These are phyloP conservation scores for Berkeleyomyces rouxiae DNA, from an alignment of 2,329 filamentous ascomycete genomes.

Conservation along the genomic window DNA sequence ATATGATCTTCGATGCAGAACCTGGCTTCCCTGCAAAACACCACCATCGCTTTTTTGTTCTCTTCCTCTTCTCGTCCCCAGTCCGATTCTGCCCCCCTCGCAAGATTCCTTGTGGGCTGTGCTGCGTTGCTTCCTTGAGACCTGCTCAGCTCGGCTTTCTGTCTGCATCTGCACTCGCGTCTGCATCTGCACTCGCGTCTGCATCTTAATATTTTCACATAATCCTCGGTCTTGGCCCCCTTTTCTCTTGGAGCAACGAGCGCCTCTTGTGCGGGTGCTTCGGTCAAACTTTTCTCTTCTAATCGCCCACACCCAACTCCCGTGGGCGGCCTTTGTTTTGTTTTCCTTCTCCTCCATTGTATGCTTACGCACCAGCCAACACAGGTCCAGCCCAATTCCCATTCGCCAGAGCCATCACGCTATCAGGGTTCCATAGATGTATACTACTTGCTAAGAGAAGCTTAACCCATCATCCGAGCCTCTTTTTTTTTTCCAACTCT, in stretches of 20 bases:
- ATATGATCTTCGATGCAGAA: neutral
- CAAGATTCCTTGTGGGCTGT: neutral
- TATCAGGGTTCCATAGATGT: neutral
- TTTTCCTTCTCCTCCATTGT: neutral
- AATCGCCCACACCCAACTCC: neutral
- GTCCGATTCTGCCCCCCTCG: neutral
- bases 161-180: neutral
- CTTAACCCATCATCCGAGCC: constrained; percentile 1
- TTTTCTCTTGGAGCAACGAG: neutral
- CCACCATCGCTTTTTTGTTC: neutral
- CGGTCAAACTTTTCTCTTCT: neutral
- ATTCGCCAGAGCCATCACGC: neutral
- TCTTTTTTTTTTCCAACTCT: neutral
- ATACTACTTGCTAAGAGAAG: neutral
- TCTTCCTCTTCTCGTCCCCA: neutral
- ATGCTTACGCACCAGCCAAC: neutral
- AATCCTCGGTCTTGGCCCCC: neutral
- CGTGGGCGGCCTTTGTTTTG: neutral
- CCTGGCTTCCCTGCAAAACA: neutral
- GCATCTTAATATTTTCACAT: neutral
- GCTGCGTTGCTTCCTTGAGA: neutral
- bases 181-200: neutral
- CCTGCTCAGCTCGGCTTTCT: neutral
- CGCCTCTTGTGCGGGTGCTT: neutral
- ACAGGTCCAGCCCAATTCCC: neutral